Evolutionary conservation across 306 rosid species (phyloP).

Genomic region (Cicer chorassanicum): DNA sequence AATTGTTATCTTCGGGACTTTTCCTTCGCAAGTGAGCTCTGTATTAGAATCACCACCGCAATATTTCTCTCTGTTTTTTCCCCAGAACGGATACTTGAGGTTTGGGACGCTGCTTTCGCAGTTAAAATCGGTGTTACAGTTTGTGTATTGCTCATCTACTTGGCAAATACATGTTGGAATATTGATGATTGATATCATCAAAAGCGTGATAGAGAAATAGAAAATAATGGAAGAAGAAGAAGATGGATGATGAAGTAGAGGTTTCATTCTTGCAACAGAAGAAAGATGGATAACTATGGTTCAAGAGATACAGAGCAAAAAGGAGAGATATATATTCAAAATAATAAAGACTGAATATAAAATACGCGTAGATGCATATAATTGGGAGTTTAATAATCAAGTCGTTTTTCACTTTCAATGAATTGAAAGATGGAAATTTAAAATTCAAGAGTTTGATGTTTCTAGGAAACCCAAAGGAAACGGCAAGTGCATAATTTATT

Average conservation of each 20-base stretch:
- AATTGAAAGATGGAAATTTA: background rate
- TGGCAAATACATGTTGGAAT: constrained; percentile 3
- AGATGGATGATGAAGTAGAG: background rate
- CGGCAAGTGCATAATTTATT: background rate
- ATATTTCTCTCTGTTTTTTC: background rate
- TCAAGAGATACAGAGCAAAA: background rate
- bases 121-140: constrained; percentile 17
- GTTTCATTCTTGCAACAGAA: constrained; percentile 38
- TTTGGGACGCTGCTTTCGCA: background rate
- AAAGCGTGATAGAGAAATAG: background rate
- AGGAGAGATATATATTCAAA: background rate
- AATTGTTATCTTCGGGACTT: background rate
- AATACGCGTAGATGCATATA: background rate
- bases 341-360: background rate
- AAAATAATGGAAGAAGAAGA: background rate
- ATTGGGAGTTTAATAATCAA: constrained; percentile 1
- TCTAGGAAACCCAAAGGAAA: constrained; percentile 18
- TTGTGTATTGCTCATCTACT: background rate
- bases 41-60: constrained; percentile 36
- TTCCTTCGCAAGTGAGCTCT: background rate
- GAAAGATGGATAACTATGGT: background rate
- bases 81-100: constrained; percentile 51
- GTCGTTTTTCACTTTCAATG: constrained; percentile 10
- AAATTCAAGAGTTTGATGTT: constrained; percentile 6
- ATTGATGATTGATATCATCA: constrained; percentile 35